Base-by-base conservation (phyloP, 805 yeast genomes). In the Suhomyces sp. region DNA sequence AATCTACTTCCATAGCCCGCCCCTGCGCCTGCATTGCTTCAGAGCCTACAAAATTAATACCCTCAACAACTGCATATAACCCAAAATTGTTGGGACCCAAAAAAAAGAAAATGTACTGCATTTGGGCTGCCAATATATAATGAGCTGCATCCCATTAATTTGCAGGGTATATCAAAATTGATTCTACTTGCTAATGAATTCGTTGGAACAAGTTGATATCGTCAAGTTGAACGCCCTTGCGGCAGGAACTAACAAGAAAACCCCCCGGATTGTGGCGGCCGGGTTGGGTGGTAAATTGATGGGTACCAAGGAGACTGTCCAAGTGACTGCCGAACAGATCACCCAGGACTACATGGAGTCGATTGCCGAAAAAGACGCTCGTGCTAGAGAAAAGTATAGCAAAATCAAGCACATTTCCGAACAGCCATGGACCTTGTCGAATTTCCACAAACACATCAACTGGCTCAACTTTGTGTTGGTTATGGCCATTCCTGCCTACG, bases 241-340 rank as follows among this genome's bases (percentile, higher is more conserved):
- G 15, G 88, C 94, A 9, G 96, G 96, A 59, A 82, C 89, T 51
- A 83, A 87, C 75, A 86, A 84, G 66, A 79, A 82, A 62, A 76
- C 77, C 52, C 84, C 83, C 49, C 80, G 93, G 70, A 83, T 87
- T 49, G 93, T 87, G 47, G 91, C 91, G 52, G 88, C 91, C 17
- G 87, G 87, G 50, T 70, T 83, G 46, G 87, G 91, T 48, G 94
- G 94, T 41, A 75, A 75, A 47, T 73, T 88, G 62, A 88, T 88
- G 96, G 96, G 96, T 36, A 86, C 93, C 48, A 87, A 87, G 66
- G 80, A 82, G 42, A 78, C 87, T 78, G 86, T 85, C 22, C 74
- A 78, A 41, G 85, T 86, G 24, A 83, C 88, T 44, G 89, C 88
- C 42, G 87, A 83, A 55, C 83, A 83, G 60, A 67, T 81, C 49